These are phyloP conservation scores for Neurospora africana DNA, from an alignment of 495 filamentous ascomycete species.

Conservation along the genomic window DNA sequence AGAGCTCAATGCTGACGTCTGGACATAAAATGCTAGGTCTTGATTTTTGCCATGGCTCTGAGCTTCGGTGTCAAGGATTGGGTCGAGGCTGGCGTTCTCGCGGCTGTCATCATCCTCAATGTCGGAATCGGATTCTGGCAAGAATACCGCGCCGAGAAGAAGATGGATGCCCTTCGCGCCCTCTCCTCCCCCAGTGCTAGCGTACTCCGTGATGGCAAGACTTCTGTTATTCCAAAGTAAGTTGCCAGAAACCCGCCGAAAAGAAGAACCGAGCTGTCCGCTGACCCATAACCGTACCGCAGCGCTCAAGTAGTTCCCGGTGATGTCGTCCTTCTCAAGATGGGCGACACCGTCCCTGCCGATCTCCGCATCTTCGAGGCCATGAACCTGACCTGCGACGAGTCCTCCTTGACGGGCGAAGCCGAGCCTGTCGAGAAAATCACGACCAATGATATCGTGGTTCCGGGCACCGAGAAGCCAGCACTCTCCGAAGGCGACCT, in stretches of 20 bases:
- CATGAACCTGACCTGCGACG: slow-evolving; percentile 52
- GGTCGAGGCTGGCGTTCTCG: slow-evolving; percentile 75
- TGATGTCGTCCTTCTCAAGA: slow-evolving; percentile 69
- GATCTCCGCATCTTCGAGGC: slow-evolving; percentile 65
- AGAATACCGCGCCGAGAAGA: slow-evolving; percentile 78
- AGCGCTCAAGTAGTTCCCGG: slow-evolving; percentile 71
- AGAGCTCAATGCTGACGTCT: background rate
- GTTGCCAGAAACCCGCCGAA: background rate
- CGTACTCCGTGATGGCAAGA: slow-evolving; percentile 62
- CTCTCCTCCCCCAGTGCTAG: slow-evolving; percentile 71
- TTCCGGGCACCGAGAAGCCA: slow-evolving; percentile 20
- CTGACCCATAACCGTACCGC: slow-evolving; percentile 4
- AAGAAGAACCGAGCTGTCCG: background rate
- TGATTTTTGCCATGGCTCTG: slow-evolving; percentile 74
- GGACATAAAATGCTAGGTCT: slow-evolving; percentile 39
- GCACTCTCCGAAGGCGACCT: slow-evolving; percentile 37
- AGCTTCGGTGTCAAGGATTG: slow-evolving; percentile 72
- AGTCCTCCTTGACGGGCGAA: slow-evolving; percentile 54
- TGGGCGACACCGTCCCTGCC: slow-evolving; percentile 75
- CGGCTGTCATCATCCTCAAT: slow-evolving; percentile 72
- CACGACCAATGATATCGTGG: slow-evolving; percentile 20
- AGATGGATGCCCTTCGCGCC: slow-evolving; percentile 68
- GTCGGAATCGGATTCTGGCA: slow-evolving; percentile 71
- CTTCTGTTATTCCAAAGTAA: slow-evolving; percentile 50
- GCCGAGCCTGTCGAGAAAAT: slow-evolving; percentile 39